Evolutionary conservation across 2,329 filamentous ascomycete species (phyloP).

Genomic region (Xylariaceae sp.): DNA sequence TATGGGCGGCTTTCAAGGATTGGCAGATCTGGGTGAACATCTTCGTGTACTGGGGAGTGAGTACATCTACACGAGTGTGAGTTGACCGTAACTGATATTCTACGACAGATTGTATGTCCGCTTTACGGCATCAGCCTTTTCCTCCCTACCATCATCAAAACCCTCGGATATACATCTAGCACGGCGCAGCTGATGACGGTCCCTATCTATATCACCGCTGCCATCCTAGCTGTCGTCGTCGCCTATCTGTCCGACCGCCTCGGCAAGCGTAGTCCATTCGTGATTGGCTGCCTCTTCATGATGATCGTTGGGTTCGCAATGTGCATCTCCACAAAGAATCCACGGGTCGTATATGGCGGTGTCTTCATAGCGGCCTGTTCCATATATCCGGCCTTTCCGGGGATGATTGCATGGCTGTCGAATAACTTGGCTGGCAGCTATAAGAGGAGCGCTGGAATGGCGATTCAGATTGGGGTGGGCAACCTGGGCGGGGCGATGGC

Average conservation of each 20-base stretch:
- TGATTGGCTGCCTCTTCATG: slow-evolving; percentile 47
- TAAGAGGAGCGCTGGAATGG: slow-evolving; percentile 65
- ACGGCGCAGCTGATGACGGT: slow-evolving; percentile 61
- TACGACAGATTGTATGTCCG: slow-evolving; percentile 42
- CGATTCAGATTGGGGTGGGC: slow-evolving; percentile 58
- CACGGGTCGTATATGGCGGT: slow-evolving; percentile 65
- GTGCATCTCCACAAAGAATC: slow-evolving; percentile 54
- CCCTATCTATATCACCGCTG: slow-evolving; percentile 59
- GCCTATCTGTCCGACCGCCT: slow-evolving; percentile 53
- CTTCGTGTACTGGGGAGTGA: slow-evolving; percentile 61
- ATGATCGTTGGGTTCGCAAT: slow-evolving; percentile 57
- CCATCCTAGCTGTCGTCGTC: slow-evolving; percentile 49
- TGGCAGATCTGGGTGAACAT: slow-evolving; percentile 70
- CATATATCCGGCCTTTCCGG: slow-evolving; percentile 76
- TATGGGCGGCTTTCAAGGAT: slow-evolving; percentile 68
- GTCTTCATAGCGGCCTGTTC: slow-evolving; percentile 73
- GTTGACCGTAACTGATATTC: too few species aligned
- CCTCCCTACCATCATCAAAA: slow-evolving; percentile 60
- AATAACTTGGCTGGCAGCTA: slow-evolving; percentile 68
- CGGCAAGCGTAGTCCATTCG: slow-evolving; percentile 51
- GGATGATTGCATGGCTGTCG: slow-evolving; percentile 72
- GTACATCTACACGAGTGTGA: slow-evolving; percentile 15
- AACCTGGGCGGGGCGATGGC: slow-evolving; percentile 63
- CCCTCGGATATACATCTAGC: slow-evolving; percentile 53
- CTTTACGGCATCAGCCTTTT: slow-evolving; percentile 55